These are phyloP conservation scores for Thermomucor indicae-seudaticae DNA, from an alignment of 371 early-diverging fungal species.

Conservation along the genomic window DNA sequence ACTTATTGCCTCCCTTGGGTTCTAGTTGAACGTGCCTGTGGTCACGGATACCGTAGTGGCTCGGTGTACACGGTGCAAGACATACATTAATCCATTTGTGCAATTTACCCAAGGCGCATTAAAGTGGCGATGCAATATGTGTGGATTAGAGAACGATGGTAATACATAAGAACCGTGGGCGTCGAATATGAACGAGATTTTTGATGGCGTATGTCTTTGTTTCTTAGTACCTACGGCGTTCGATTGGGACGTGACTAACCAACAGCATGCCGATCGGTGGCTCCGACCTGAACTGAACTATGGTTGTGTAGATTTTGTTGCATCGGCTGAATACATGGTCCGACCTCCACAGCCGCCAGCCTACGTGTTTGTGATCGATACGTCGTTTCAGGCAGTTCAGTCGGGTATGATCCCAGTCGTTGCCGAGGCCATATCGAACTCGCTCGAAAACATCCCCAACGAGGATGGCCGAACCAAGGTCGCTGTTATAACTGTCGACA, in stretches of 20 bases:
- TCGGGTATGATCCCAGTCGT: slow-evolving; percentile 54
- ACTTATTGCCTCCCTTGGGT: neutral
- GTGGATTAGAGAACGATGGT: slow-evolving; percentile 76
- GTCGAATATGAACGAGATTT: neutral
- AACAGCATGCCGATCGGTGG: slow-evolving; percentile 67
- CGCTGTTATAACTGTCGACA: slow-evolving; percentile 76
- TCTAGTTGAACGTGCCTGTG: slow-evolving; percentile 58
- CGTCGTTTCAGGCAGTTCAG: slow-evolving; percentile 66
- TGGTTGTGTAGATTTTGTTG: slow-evolving; percentile 75
- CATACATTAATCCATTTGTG: slow-evolving; percentile 87
- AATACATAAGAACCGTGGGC: slow-evolving; percentile 1
- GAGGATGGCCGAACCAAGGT: slow-evolving; percentile 73
- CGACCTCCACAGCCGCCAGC: slow-evolving; percentile 85
- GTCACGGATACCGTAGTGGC: slow-evolving; percentile 67
- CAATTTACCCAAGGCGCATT: slow-evolving; percentile 74
- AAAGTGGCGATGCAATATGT: slow-evolving; percentile 85
- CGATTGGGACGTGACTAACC: slow-evolving; percentile 71
- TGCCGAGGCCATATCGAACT: slow-evolving; percentile 56
- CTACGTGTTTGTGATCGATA: slow-evolving; percentile 82
- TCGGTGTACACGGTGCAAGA: slow-evolving; percentile 81
- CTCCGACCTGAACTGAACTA: slow-evolving; percentile 66
- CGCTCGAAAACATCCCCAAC: slow-evolving; percentile 76
- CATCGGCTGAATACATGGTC: slow-evolving; percentile 60
- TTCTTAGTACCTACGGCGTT: slow-evolving; percentile 73
- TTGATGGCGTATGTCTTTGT: neutral